Conservation (phyloP, 2,329 filamentous ascomycete species). For the Alternaria viburni region DNA sequence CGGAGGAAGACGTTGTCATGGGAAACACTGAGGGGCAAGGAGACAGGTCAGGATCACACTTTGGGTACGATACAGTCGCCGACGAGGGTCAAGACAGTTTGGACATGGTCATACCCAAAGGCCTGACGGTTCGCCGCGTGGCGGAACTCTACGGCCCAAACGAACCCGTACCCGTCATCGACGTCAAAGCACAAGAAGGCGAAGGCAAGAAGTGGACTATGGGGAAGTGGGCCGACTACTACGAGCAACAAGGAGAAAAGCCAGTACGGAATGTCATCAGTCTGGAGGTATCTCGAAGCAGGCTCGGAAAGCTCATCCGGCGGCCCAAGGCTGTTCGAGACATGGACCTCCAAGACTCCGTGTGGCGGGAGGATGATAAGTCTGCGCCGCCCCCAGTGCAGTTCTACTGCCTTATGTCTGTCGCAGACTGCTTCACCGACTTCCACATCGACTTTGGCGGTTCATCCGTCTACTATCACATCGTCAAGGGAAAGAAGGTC, state of each 20-base stretch:
- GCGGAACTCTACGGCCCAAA: constrained; percentile 69
- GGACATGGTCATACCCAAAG: constrained; percentile 71
- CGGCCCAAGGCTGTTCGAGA: constrained; percentile 70
- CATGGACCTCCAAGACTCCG: constrained; percentile 62
- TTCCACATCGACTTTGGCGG: constrained; percentile 76
- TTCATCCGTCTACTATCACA: constrained; percentile 74
- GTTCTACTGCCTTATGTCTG: constrained; percentile 74
- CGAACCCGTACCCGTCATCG: constrained; percentile 69
- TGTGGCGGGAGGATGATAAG: constrained; percentile 63
- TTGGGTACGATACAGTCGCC: constrained; percentile 56
- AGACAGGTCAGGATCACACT: constrained; percentile 38
- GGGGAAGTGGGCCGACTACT: constrained; percentile 70
- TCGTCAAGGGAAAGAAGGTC: constrained; percentile 71
- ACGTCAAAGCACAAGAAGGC: constrained; percentile 72
- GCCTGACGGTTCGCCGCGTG: constrained; percentile 67
- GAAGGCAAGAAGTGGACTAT: constrained; percentile 70
- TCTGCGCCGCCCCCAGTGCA: constrained; percentile 68
- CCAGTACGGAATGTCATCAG: constrained; percentile 73
- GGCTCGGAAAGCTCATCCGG: constrained; percentile 65
- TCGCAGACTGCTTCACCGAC: constrained; percentile 73
- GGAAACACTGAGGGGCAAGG: constrained; percentile 30
- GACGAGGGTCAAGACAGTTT: constrained; percentile 69
- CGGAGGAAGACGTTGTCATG: background rate
- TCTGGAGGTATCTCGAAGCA: constrained; percentile 70
- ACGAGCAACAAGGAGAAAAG: constrained; percentile 68